Percentiles rank a stretch among this genome's conserved stretches.
Evolutionary conservation across 192 early-diverging fungal species (phyloP).

Genomic region (Entomortierella parvispora): DNA sequence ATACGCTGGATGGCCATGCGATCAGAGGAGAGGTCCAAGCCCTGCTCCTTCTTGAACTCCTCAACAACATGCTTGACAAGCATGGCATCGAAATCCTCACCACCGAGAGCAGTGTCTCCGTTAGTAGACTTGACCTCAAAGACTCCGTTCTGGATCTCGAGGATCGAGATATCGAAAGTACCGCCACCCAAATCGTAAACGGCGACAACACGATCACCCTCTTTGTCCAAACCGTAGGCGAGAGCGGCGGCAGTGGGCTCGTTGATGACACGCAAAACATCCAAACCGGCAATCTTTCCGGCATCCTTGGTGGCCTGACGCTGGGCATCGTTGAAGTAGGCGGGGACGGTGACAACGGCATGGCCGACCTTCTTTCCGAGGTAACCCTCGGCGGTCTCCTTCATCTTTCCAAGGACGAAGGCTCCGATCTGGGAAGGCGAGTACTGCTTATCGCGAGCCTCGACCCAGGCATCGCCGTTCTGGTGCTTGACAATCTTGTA

Average conservation of each 20-base stretch:
- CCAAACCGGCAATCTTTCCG: constrained; percentile 88
- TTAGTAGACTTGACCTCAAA: constrained; percentile 99
- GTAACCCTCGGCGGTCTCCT: constrained; percentile 91
- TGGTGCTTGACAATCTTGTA: constrained; percentile 95
- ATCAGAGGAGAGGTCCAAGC: constrained; percentile 87
- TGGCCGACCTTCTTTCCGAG: constrained; percentile 86
- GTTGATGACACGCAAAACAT: constrained; percentile 93
- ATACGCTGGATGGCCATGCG: constrained; percentile 97
- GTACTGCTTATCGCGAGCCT: constrained; percentile 95
- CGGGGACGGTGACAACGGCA: constrained; percentile 96
- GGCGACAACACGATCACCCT: constrained; percentile 87
- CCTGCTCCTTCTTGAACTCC: constrained; percentile 92
- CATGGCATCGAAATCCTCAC: constrained; percentile 79
- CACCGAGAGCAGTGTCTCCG: constrained; percentile 91
- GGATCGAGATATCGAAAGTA: constrained; percentile 97
- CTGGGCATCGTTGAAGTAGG: constrained; percentile 98
- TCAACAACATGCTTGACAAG: constrained; percentile 85
- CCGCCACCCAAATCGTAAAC: constrained; percentile 98
- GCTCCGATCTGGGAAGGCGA: constrained; percentile 96
- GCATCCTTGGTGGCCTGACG: constrained; percentile 96
- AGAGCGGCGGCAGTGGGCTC: constrained; percentile 94
- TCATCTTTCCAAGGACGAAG: constrained; percentile 97
- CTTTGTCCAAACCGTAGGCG: constrained; percentile 88
- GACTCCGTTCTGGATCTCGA: constrained; percentile 97
- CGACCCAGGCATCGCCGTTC: constrained; percentile 98